Evolutionary conservation across 1,139 yeast genomes (phyloP).

Genomic region (Hyphopichia burtonii): DNA sequence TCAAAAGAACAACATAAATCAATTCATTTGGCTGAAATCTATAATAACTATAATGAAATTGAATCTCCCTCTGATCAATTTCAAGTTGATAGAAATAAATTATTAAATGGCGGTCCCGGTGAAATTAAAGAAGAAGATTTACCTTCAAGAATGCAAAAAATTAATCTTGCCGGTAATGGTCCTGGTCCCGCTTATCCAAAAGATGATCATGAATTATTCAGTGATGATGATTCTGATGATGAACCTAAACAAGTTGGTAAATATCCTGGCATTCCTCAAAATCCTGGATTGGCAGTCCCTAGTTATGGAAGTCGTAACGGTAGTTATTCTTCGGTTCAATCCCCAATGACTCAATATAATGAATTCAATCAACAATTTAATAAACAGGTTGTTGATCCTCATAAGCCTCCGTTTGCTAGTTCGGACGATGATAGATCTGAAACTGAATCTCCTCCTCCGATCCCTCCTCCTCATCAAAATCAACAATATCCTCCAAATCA

Average conservation of each 20-base stretch:
- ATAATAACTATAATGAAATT: constrained; percentile 44
- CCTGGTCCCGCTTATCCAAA: constrained; percentile 29
- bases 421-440: constrained; percentile 7
- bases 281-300: constrained; percentile 24
- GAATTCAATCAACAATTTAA: constrained; percentile 51
- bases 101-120: constrained; percentile 39
- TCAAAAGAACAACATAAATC: constrained; percentile 27
- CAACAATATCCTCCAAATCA: constrained; percentile 2
- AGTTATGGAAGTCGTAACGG: constrained; percentile 27
- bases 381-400: constrained; percentile 8
- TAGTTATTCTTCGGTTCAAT: constrained; percentile 42
- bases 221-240: constrained; percentile 29
- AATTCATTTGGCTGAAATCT: constrained; percentile 44
- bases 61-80: constrained; percentile 46
- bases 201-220: constrained; percentile 38
- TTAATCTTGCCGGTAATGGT: constrained; percentile 21
- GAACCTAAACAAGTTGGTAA: constrained; percentile 25
- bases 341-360: constrained; percentile 54
- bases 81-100: constrained; percentile 23
- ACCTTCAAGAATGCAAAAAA: constrained; percentile 30
- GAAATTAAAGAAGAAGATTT: constrained; percentile 34
- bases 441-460: constrained; percentile 20
- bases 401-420: not conserved
- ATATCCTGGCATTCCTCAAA: constrained; percentile 4
- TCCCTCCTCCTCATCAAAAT: constrained; percentile 19